These are phyloP conservation scores for Paramyrothecium sp. DNA, from an alignment of 2,329 filamentous ascomycete species.

Conservation along the genomic window DNA sequence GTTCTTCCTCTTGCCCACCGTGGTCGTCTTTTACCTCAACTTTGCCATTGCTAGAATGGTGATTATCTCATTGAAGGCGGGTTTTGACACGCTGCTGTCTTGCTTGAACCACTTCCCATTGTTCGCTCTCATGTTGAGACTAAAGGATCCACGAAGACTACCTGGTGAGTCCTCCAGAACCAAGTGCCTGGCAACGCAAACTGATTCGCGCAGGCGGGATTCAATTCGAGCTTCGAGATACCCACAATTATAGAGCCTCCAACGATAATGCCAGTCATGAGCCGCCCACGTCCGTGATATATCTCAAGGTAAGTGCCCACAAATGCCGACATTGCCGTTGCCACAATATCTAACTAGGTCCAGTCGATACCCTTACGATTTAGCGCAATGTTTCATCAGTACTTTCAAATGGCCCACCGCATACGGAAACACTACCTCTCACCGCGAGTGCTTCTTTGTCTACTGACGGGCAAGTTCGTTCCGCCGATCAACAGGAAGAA, in stretches of 20 bases:
- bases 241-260: slow-evolving; percentile 48
- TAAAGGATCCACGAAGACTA: slow-evolving; percentile 88
- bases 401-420: slow-evolving; percentile 89
- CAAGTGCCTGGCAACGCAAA: accelerated
- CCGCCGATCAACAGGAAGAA: slow-evolving; percentile 94
- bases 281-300: slow-evolving; percentile 76
- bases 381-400: slow-evolving; percentile 94
- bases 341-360: neutral
- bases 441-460: slow-evolving; percentile 80
- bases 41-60: slow-evolving; percentile 93
- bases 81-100: slow-evolving; percentile 86
- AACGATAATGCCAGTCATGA: slow-evolving; percentile 38
- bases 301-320: slow-evolving; percentile 65
- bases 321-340: neutral
- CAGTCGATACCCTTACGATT: slow-evolving; percentile 87
- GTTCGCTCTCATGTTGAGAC: slow-evolving; percentile 91
- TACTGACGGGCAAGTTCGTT: slow-evolving; percentile 88
- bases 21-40: slow-evolving; percentile 94
- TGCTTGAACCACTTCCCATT: slow-evolving; percentile 97
- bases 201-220: slow-evolving; percentile 53
- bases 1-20: slow-evolving; percentile 91
- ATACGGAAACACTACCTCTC: slow-evolving; percentile 95
- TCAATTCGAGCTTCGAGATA: slow-evolving; percentile 84
- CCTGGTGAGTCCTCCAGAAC: slow-evolving; percentile 58
- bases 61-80: slow-evolving; percentile 90